Evolutionary conservation across 768 basidiomycete species (phyloP).

Genomic region (Piloderma croceum): DNA sequence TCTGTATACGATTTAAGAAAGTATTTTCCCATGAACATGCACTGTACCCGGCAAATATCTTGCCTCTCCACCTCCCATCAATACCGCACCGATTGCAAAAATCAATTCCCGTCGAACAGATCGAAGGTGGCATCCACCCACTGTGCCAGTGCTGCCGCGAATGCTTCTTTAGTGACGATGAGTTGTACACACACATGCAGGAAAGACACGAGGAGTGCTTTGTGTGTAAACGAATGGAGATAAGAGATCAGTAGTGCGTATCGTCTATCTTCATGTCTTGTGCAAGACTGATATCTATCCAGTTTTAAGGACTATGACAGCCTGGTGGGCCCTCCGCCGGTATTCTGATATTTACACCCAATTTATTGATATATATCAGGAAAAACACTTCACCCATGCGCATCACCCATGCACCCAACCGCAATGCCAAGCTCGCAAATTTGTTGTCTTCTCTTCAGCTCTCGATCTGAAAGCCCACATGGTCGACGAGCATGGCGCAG

Average conservation of each 20-base stretch:
- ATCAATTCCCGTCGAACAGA: conserved; percentile 43
- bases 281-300: conserved; percentile 1
- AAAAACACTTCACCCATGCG: conserved; percentile 65
- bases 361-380: conserved; percentile 34
- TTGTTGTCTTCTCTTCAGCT: conserved; percentile 85
- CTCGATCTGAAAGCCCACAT: conserved; percentile 91
- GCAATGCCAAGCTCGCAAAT: conserved; percentile 78
- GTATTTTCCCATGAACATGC: conserved; percentile 95
- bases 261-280: conserved; percentile 28
- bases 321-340: conserved; percentile 42
- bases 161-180: conserved; percentile 90
- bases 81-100: conserved; percentile 40
- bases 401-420: conserved; percentile 78
- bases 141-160: conserved; percentile 85
- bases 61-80: conserved; percentile 75
- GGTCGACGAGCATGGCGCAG: conserved; percentile 75
- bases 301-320: conserved; percentile 80
- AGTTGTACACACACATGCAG: conserved; percentile 90
- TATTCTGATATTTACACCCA: not conserved
- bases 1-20: conserved; percentile 87
- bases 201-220: conserved; percentile 96
- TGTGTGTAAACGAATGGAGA: conserved; percentile 78
- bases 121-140: conserved; percentile 72
- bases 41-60: conserved; percentile 61
- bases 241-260: conserved; percentile 83